Evolutionary conservation across 1,139 yeast genomes (phyloP).

Genomic region (Taiozyma sp.): DNA sequence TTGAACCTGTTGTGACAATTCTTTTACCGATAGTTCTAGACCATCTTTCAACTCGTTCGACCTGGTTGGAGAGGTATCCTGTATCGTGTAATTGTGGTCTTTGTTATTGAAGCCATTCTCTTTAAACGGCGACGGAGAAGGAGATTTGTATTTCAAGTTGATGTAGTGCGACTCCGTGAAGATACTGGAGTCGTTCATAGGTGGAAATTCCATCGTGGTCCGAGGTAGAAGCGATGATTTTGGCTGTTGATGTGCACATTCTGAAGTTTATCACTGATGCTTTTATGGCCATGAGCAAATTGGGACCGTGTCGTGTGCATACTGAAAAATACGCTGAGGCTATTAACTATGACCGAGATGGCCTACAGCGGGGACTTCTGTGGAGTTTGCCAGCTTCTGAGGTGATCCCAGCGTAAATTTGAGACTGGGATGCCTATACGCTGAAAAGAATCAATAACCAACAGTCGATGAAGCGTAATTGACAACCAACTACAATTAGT

Average conservation of each 20-base stretch:
- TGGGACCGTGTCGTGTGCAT: neutral
- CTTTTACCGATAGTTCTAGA: neutral
- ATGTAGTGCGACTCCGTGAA: slow-evolving; percentile 1
- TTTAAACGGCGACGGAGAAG: slow-evolving; percentile 8
- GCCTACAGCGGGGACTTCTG: too few relatives aligned
- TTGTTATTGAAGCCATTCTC: neutral
- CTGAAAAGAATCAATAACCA: neutral
- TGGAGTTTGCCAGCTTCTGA: too few relatives aligned
- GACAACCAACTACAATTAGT: neutral
- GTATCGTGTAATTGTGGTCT: neutral
- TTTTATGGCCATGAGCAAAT: neutral
- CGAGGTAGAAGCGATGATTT: neutral
- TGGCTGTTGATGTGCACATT: neutral
- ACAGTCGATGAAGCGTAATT: neutral
- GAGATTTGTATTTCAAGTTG: slow-evolving; percentile 6
- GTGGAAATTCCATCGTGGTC: neutral
- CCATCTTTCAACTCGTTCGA: neutral
- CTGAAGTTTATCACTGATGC: neutral
- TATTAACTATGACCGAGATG: neutral
- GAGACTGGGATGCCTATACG: neutral
- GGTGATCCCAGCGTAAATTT: neutral
- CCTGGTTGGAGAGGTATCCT: neutral
- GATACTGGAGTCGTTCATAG: neutral
- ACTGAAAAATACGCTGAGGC: neutral
- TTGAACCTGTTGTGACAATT: neutral